Conservation (phyloP, 140 eudicot genomes). For the Erigeron philadelphicus region DNA sequence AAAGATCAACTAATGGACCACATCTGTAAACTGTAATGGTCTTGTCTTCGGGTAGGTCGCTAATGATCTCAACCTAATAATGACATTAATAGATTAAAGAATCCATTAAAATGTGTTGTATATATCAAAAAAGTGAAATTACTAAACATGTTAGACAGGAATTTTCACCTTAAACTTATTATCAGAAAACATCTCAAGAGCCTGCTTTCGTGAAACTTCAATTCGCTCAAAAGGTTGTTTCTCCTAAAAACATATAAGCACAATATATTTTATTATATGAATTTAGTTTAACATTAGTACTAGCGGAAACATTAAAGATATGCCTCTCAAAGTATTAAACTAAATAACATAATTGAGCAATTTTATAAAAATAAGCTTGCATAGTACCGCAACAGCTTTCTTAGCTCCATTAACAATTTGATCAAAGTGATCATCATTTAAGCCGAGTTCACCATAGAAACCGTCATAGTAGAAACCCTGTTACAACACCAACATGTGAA, state of each 20-base stretch:
- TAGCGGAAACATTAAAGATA: not conserved
- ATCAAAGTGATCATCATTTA: constrained; percentile 89
- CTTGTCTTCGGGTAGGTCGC: constrained; percentile 76
- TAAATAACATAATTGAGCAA: not conserved
- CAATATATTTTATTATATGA: not conserved
- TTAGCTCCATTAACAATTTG: constrained; percentile 66
- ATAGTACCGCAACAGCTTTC: constrained; percentile 68
- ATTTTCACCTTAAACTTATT: constrained; percentile 69
- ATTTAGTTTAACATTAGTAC: not conserved
- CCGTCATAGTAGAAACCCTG: constrained; percentile 98
- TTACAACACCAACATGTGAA: constrained; percentile 18
- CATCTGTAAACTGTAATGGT: constrained; percentile 92
- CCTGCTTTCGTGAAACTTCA: constrained; percentile 87
- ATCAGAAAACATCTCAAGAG: constrained; percentile 88
- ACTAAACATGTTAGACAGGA: not conserved
- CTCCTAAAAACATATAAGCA: constrained; percentile 42
- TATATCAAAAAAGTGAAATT: not conserved
- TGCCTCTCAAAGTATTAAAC: not conserved
- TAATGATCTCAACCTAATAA: constrained; percentile 79
- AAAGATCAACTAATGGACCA: constrained; percentile 93
- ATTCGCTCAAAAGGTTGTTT: constrained; percentile 88
- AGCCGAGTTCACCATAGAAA: constrained; percentile 80
- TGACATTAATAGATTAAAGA: not conserved
- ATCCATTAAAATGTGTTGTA: constrained; percentile 20
- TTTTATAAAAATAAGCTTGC: not conserved